Evolutionary conservation across 2,329 filamentous ascomycete genomes (phyloP).

Genomic region (Pseudopithomyces maydicus): DNA sequence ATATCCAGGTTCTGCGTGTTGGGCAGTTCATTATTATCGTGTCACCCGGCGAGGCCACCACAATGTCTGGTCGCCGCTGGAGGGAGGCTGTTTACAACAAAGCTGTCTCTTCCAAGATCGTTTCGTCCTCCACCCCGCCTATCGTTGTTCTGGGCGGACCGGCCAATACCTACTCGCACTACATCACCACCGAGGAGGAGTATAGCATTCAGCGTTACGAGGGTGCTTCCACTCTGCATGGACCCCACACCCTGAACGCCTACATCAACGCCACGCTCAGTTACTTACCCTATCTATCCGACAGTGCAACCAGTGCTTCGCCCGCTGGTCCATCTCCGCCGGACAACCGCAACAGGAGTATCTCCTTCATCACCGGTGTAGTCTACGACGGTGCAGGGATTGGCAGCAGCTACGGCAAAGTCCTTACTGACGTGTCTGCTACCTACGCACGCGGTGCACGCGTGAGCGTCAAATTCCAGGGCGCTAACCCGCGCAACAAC

Average conservation of each 20-base stretch:
- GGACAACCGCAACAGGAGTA: slow-evolving; percentile 74
- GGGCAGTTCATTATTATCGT: slow-evolving; percentile 85
- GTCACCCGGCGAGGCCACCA: slow-evolving; percentile 85
- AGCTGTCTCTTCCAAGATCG: slow-evolving; percentile 26
- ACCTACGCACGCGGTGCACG: slow-evolving; percentile 65
- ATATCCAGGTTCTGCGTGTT: slow-evolving; percentile 82
- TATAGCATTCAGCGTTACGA: slow-evolving; percentile 89
- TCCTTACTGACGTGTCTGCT: slow-evolving; percentile 60
- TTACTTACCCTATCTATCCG: slow-evolving; percentile 69
- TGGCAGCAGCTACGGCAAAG: slow-evolving; percentile 72
- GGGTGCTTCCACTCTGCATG: slow-evolving; percentile 90
- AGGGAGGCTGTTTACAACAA: slow-evolving; percentile 53
- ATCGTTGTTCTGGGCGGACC: slow-evolving; percentile 86
- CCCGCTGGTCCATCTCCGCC: slow-evolving; percentile 69
- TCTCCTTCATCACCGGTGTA: slow-evolving; percentile 81
- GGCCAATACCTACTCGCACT: slow-evolving; percentile 88
- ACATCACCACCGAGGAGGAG: slow-evolving; percentile 79
- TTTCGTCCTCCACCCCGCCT: slow-evolving; percentile 23
- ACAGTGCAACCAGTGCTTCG: slow-evolving; percentile 31
- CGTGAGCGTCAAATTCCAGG: slow-evolving; percentile 75
- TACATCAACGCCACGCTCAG: slow-evolving; percentile 86
- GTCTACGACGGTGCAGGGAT: slow-evolving; percentile 72
- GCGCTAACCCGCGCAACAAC: slow-evolving; percentile 89
- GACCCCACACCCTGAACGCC: slow-evolving; percentile 78
- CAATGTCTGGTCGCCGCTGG: slow-evolving; percentile 91